Evolutionary conservation across 495 filamentous ascomycete genomes (phyloP).

Genomic region (Lichenothelia convexa): DNA sequence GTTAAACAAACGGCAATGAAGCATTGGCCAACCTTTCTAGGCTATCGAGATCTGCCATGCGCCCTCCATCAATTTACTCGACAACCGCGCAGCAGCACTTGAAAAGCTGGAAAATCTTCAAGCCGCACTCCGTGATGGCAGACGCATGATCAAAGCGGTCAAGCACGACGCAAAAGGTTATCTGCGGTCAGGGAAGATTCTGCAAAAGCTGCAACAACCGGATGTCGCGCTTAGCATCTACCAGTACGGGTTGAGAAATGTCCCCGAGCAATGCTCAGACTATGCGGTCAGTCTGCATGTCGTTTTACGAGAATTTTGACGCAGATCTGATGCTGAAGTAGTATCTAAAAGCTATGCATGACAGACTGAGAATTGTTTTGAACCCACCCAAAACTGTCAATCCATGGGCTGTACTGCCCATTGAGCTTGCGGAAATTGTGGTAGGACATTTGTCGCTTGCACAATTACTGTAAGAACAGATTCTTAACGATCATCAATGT

Average conservation of each 20-base stretch:
- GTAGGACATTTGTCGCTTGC: conserved; percentile 17
- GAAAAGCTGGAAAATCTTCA: conserved; percentile 36
- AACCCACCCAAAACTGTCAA: conserved; percentile 19
- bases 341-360: conserved; percentile 26
- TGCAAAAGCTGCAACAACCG: conserved; percentile 34
- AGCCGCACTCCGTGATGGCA: conserved; percentile 39
- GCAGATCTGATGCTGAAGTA: conserved; percentile 8
- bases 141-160: conserved; percentile 36
- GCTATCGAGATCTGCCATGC: neutral
- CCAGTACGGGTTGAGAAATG: conserved; percentile 35
- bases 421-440: conserved; percentile 18
- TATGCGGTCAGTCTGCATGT: no score
- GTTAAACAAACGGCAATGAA: neutral
- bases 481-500: neutral
- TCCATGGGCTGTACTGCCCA: conserved; percentile 15
- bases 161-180: conserved; percentile 41
- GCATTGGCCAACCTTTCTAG: neutral
- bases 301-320: neutral
- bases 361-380: conserved; percentile 22
- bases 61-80: conserved; percentile 26
- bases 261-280: conserved; percentile 23
- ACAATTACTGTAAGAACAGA: conserved; percentile 6
- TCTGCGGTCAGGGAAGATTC: conserved; percentile 42
- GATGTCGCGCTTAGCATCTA: conserved; percentile 41
- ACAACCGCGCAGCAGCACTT: conserved; percentile 42